These are phyloP conservation scores for Penicillium sp. DNA, from an alignment of 2,329 filamentous ascomycete species.

Conservation along the genomic window DNA sequence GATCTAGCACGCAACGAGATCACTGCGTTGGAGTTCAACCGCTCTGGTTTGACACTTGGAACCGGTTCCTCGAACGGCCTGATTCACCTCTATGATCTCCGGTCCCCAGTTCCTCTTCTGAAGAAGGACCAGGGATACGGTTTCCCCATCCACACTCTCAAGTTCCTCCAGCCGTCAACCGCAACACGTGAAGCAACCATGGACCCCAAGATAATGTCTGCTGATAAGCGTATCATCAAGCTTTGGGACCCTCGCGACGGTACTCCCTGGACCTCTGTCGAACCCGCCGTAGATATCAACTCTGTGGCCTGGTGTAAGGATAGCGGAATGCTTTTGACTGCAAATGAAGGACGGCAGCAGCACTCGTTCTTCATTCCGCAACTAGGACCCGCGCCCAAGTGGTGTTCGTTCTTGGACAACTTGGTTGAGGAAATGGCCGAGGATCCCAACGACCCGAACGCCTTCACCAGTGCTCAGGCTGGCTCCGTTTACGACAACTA, in stretches of 20 bases:
- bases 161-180: conserved; percentile 60
- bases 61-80: conserved; percentile 84
- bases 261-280: conserved; percentile 88
- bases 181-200: conserved; percentile 64
- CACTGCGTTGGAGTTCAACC: conserved; percentile 80
- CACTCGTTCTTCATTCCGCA: conserved; percentile 94
- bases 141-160: conserved; percentile 80
- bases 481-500: conserved; percentile 95
- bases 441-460: conserved; percentile 59
- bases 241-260: conserved; percentile 84
- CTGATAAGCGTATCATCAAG: conserved; percentile 95
- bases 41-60: conserved; percentile 75
- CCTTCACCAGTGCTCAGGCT: conserved; percentile 44
- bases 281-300: conserved; percentile 91
- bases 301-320: conserved; percentile 88
- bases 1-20: conserved; percentile 55
- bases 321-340: conserved; percentile 90
- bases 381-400: conserved; percentile 84
- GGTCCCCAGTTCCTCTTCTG: conserved; percentile 76
- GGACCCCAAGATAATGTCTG: conserved; percentile 73
- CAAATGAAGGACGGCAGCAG: conserved; percentile 92
- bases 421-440: conserved; percentile 99
- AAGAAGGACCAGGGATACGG: conserved; percentile 96
- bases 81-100: conserved; percentile 85
- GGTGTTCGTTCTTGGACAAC: conserved; percentile 96